Evolutionary conservation across 345 rosid species (phyloP).

Genomic region (Reutealis trisperma): DNA sequence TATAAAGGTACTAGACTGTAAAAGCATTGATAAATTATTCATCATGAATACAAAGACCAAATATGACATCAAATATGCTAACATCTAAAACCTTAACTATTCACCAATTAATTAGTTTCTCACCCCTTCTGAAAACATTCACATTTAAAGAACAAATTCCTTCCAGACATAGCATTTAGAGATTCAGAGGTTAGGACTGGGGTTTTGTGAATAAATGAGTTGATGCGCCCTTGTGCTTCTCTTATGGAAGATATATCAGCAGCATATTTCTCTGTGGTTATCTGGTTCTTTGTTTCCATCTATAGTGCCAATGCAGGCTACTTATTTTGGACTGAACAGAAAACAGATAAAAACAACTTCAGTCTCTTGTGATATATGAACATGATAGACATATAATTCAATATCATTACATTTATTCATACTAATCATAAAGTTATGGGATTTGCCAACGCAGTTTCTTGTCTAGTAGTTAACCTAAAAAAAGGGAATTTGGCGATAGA

Average conservation of each 20-base stretch:
- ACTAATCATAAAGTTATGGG: neutral
- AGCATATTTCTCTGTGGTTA: conserved; percentile 51
- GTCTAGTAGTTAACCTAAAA: neutral
- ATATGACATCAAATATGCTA: neutral
- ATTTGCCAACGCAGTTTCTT: neutral
- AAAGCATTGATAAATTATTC: too few species aligned
- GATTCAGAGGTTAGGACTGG: conserved; percentile 75
- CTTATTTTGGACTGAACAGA: neutral
- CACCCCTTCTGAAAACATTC: conserved; percentile 95
- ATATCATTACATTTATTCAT: neutral
- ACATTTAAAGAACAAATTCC: conserved; percentile 74
- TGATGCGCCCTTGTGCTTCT: conserved; percentile 67
- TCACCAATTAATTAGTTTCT: conserved; percentile 24
- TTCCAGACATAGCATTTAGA: conserved; percentile 58
- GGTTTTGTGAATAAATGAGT: conserved; percentile 60
- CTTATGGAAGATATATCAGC: conserved; percentile 75
- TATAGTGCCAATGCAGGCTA: neutral
- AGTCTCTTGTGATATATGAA: neutral
- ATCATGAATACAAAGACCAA: neutral
- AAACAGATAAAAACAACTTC: neutral
- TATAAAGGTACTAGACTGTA: neutral
- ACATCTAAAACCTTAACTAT: conserved; percentile 10
- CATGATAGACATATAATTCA: too few species aligned
- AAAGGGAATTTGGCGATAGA: neutral
- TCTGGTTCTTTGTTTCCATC: conserved; percentile 45